Evolutionary conservation across 495 filamentous ascomycete species (phyloP).

Genomic region (Xylaria flabelliformis): DNA sequence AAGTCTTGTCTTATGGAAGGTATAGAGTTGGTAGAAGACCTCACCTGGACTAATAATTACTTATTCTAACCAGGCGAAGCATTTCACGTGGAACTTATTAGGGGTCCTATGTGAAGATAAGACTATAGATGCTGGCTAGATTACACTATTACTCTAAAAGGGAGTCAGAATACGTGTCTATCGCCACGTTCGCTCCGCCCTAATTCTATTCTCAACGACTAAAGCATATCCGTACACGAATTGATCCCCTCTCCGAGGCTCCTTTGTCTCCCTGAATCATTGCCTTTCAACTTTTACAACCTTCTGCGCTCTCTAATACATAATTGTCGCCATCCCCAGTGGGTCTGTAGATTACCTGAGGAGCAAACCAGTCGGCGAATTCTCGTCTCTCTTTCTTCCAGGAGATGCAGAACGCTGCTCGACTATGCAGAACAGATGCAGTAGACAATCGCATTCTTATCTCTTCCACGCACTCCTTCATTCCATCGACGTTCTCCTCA

Average conservation of each 20-base stretch:
- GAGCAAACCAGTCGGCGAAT: constrained; percentile 23
- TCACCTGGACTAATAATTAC: too few species aligned
- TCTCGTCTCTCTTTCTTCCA: constrained; percentile 19
- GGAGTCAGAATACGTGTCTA: background rate
- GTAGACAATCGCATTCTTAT: background rate
- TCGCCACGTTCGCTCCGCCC: background rate
- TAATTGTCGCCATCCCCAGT: constrained; percentile 18
- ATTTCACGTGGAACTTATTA: too few species aligned
- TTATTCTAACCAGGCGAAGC: too few species aligned
- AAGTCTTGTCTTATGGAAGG: too few species aligned
- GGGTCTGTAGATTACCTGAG: constrained; percentile 21
- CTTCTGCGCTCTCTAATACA: background rate
- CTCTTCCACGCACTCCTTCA: constrained; percentile 13
- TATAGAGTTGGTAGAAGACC: too few species aligned
- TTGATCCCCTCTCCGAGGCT: background rate
- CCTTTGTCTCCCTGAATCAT: background rate
- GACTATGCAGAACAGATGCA: constrained; percentile 6
- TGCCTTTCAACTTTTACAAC: background rate
- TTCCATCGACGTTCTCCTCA: constrained; percentile 13
- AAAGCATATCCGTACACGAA: constrained; percentile 4
- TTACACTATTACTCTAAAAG: background rate
- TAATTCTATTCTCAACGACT: background rate
- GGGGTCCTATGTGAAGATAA: background rate
- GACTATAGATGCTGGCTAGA: background rate
- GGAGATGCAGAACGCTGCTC: constrained; percentile 20